These are phyloP conservation scores for Phytopythium cucurbitacearum DNA, from an alignment of 352 stramenopile species.

Conservation along the genomic window DNA sequence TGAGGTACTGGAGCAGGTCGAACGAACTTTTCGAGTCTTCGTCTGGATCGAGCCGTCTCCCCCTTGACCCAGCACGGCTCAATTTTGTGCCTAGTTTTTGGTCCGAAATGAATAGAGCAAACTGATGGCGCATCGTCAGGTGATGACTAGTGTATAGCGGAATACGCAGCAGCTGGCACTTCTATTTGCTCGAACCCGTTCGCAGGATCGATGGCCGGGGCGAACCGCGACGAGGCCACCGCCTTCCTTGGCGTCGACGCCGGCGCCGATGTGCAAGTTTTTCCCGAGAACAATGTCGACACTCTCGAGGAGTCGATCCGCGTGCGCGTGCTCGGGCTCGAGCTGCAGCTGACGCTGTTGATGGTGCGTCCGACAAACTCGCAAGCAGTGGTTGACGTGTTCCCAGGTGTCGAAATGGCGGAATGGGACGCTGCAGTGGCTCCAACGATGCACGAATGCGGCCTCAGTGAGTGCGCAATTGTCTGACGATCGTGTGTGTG, in stretches of 20 bases:
- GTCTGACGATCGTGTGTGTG: neutral
- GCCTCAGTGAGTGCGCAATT: neutral
- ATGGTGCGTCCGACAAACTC: constrained; percentile 28
- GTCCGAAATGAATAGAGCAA: no score
- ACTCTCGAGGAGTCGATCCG: constrained; percentile 50
- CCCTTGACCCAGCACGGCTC: no score
- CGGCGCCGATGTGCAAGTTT: constrained; percentile 30
- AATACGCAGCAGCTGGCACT: no score
- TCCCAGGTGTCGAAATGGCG: no score
- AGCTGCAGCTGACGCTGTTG: constrained; percentile 56
- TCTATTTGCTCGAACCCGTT: no score
- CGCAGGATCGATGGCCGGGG: neutral
- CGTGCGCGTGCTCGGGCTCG: constrained; percentile 46
- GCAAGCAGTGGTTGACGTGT: no score
- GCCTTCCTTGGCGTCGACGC: constrained; percentile 4
- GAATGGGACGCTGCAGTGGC: neutral
- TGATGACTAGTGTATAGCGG: no score
- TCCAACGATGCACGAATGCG: no score
- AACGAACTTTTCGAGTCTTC: constrained; percentile 3
- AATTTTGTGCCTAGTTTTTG: no score
- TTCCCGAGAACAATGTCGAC: constrained; percentile 50
- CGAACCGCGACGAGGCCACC: neutral
- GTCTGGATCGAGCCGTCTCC: neutral
- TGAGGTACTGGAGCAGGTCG: constrained; percentile 6
- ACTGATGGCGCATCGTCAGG: no score